Percentiles rank a stretch among this genome's conserved stretches.
Conservation (phyloP, 1,139 yeast genomes). For the Yamadazyma songkhlaensis region DNA sequence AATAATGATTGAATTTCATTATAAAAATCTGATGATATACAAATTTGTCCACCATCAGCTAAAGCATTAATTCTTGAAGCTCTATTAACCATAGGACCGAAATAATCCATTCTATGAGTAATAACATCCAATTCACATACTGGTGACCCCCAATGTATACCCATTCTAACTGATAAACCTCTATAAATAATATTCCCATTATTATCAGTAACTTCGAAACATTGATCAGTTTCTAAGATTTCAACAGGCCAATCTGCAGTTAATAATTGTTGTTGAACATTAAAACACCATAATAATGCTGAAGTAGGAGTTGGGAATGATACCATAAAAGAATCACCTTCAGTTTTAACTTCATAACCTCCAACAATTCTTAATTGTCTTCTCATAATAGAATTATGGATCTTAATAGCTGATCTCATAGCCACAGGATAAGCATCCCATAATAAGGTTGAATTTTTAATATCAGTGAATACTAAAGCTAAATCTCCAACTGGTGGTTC, state of each 20-base stretch:
- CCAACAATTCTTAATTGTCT: conserved; percentile 89
- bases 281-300: conserved; percentile 91
- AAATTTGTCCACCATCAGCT: conserved; percentile 98
- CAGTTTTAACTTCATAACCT: conserved; percentile 97
- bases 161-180: conserved; percentile 96
- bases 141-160: conserved; percentile 97
- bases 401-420: conserved; percentile 94
- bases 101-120: conserved; percentile 96
- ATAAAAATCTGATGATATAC: conserved; percentile 78
- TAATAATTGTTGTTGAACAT: conserved; percentile 81
- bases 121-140: conserved; percentile 94
- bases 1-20: conserved; percentile 64
- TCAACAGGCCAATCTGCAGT: conserved; percentile 95
- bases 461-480: conserved; percentile 96
- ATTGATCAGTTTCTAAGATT: conserved; percentile 79
- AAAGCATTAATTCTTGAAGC: conserved; percentile 91
- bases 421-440: conserved; percentile 96
- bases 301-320: conserved; percentile 91
- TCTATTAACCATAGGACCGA: conserved; percentile 97
- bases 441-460: conserved; percentile 84
- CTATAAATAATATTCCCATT: conserved; percentile 64
- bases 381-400: conserved; percentile 92
- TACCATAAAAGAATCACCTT: conserved; percentile 99
- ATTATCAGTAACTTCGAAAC: conserved; percentile 76
- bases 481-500: conserved; percentile 93